These are phyloP conservation scores for Rhodamnia argentea DNA, from an alignment of 345 rosid species.

Conservation along the genomic window DNA sequence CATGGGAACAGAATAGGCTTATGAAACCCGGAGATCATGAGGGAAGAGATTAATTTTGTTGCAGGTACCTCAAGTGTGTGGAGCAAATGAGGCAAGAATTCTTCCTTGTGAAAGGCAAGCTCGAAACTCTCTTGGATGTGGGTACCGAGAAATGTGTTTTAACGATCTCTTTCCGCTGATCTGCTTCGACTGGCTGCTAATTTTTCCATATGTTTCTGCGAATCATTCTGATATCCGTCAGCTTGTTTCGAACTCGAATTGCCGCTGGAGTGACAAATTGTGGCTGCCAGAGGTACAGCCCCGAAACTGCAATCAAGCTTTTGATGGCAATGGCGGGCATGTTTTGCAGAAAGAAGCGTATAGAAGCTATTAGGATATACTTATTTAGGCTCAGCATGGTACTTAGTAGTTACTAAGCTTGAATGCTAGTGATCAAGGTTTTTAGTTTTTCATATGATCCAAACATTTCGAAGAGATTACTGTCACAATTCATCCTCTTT, in stretches of 20 bases:
- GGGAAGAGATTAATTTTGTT: background rate
- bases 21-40: background rate
- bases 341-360: background rate
- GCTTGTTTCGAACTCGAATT: background rate
- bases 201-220: background rate
- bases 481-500: no score
- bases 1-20: background rate
- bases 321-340: background rate
- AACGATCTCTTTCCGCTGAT: background rate
- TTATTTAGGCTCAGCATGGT: background rate
- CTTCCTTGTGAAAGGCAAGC: conserved; percentile 60
- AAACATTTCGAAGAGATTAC: background rate
- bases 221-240: background rate
- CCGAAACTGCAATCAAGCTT: conserved; percentile 7
- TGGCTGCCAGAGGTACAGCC: conserved; percentile 75
- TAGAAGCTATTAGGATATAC: background rate
- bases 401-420: background rate
- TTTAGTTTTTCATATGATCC: background rate
- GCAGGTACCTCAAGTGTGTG: conserved; percentile 71
- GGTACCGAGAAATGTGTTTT: background rate
- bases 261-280: conserved; percentile 86
- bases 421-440: background rate
- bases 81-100: conserved; percentile 82
- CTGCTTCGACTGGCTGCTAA: background rate
- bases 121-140: conserved; percentile 68